Conservation (phyloP, 2,329 filamentous ascomycete species). For the Chaetoscypha palmicola region DNA sequence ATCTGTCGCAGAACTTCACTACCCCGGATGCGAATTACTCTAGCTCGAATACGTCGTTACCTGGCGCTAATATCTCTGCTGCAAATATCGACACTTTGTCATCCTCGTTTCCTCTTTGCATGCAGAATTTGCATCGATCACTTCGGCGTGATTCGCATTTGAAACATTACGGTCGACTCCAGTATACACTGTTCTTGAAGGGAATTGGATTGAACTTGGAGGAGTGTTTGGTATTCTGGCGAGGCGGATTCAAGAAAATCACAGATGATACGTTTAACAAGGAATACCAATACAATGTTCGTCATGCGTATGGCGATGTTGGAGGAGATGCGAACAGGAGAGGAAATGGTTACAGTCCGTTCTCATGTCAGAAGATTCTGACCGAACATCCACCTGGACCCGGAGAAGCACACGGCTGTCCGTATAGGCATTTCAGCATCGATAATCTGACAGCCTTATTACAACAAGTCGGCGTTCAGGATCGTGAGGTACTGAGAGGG, state of each 20-base stretch:
- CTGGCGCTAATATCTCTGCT: slow-evolving; percentile 69
- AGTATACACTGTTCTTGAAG: slow-evolving; percentile 95
- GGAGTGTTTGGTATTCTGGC: slow-evolving; percentile 89
- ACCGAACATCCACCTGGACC: slow-evolving; percentile 81
- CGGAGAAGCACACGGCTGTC: slow-evolving; percentile 91
- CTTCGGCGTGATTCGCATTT: slow-evolving; percentile 83
- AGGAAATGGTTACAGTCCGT: slow-evolving; percentile 81
- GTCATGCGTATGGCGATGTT: slow-evolving; percentile 92
- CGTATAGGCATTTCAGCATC: slow-evolving; percentile 83
- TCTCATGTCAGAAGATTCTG: slow-evolving; percentile 91
- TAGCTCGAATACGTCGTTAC: slow-evolving; percentile 54
- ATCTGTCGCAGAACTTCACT: slow-evolving; percentile 93
- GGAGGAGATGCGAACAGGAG: slow-evolving; percentile 85
- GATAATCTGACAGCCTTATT: slow-evolving; percentile 78
- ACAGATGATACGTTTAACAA: slow-evolving; percentile 96
- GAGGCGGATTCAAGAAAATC: slow-evolving; percentile 73
- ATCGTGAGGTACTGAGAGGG: slow-evolving; percentile 68
- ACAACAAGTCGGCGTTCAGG: slow-evolving; percentile 70
- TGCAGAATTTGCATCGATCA: slow-evolving; percentile 82
- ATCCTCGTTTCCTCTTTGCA: slow-evolving; percentile 83
- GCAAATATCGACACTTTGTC: slow-evolving; percentile 73
- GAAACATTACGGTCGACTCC: slow-evolving; percentile 86
- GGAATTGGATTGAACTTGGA: slow-evolving; percentile 89
- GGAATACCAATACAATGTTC: slow-evolving; percentile 93
- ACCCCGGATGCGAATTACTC: slow-evolving; percentile 81